Conservation (phyloP, 108 stramenopile genomes). For the Nannochloropsis oceanica region DNA sequence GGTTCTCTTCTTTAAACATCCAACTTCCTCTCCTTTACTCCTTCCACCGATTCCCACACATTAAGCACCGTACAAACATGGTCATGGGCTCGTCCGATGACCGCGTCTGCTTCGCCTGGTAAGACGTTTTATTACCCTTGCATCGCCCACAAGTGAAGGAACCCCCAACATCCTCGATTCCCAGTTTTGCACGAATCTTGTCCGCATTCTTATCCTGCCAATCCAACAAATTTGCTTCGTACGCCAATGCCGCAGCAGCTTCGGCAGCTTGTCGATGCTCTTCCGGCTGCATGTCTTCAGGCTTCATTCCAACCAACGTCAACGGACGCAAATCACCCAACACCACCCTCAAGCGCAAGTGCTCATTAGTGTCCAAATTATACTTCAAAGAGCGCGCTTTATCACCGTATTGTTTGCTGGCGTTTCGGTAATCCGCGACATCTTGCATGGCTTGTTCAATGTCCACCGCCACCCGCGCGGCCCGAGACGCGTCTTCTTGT, state of each 20-base stretch:
- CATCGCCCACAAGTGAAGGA: constrained; percentile 88
- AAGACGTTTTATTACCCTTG: constrained; percentile 81
- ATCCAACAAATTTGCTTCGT: constrained; percentile 23
- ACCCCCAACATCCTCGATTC: constrained; percentile 29
- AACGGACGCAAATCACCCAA: background rate
- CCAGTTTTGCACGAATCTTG: constrained; percentile 37
- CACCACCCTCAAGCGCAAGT: constrained; percentile 3
- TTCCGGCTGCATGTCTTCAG: background rate
- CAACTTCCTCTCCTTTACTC: background rate
- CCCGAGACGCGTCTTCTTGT: background rate
- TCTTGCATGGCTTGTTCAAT: constrained; percentile 19
- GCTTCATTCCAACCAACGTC: background rate
- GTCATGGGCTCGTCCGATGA: constrained; percentile 99
- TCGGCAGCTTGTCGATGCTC: background rate
- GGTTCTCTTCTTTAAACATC: no score
- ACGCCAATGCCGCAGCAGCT: background rate
- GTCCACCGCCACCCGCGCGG: constrained; percentile 2
- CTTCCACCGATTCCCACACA: constrained; percentile 71
- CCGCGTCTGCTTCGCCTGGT: constrained; percentile 93
- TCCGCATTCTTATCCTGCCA: constrained; percentile 41
- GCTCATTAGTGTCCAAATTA: constrained; percentile 37
- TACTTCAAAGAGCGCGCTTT: constrained; percentile 26
- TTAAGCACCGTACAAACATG: constrained; percentile 77
- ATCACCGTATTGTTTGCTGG: constrained; percentile 9
- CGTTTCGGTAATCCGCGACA: background rate